Evolutionary conservation across 257 asterid species (phyloP), one percentile per base, ranked within the genome.

Genomic region (Phtheirospermum japonicum): DNA sequence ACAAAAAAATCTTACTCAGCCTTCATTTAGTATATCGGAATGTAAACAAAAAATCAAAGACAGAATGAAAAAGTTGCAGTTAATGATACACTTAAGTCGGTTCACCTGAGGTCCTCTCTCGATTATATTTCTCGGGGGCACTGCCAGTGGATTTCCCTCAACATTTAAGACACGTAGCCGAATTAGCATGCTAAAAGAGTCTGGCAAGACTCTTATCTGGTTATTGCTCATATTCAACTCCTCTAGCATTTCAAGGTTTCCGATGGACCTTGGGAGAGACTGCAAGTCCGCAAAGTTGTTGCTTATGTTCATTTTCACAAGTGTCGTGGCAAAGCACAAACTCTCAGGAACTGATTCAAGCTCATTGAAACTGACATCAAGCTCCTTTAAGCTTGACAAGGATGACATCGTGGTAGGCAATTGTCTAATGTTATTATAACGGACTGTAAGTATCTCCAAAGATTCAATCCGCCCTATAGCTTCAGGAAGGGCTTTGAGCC

Each of bases 321-420:
- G 85, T 6, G 86, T 77, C 39, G 95, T 89, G 4, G 89, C 97
- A 64, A 89, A 87, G 82, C 97, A 89, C 76, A 89, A 71, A 77
- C 97, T 86, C 79, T 89, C 97, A 0, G 97, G 95, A 46, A 89
- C 88, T 9, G 82, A 72, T 74, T 86, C 97, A 4, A 86, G 85
- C 78, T 84, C 94, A 14, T 89, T 89, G 82, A 89, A 89, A 72
- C 97, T 89, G 39, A 80, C 68, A 69, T 89, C 75, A 16, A 89
- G 91, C 76, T 89, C 95, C 73, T 67, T 80, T 76, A 89, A 75
- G 63, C 77, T 81, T 0, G 69, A 26, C 67, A 89, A 67, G 30
- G 97, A 84, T 2, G 94, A 79, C 95, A 82, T 82, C 0, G 97
- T 89, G 30, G 97, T 89, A 6, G 97, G 97, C 78, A 89, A 64